A percentile compares a stretch with the other conserved stretches of the same genome.
phyloP scores from a whole-genome alignment of 805 yeast genomes.

The Kodamaea kaohsiungensis region DNA sequence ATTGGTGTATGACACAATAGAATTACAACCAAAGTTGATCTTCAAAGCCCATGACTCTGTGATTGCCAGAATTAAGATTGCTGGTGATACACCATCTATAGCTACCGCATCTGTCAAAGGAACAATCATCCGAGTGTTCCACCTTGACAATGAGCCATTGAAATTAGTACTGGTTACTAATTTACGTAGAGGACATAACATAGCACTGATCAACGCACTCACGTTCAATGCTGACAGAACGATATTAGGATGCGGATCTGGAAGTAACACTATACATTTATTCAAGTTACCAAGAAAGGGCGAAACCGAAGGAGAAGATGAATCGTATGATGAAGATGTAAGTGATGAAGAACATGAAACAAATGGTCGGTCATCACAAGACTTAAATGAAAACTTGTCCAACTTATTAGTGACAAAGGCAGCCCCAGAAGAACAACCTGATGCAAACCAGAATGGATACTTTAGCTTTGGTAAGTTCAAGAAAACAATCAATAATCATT shows the following conservation, averaged over 20 bases:
- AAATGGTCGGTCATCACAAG: conserved; percentile 32
- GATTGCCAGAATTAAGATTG: conserved; percentile 32
- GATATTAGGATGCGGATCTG: conserved; percentile 42
- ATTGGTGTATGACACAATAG: conserved; percentile 40
- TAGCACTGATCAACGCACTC: conserved; percentile 34
- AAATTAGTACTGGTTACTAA: conserved; percentile 30
- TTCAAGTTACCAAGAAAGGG: conserved; percentile 24
- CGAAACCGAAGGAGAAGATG: conserved; percentile 10
- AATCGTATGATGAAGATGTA: conserved; percentile 10
- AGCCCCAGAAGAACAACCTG: conserved; percentile 12
- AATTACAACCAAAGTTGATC: conserved; percentile 30
- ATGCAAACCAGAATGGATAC: conserved; percentile 9
- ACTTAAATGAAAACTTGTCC: conserved; percentile 44
- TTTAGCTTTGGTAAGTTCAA: conserved; percentile 21
- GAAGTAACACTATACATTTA: conserved; percentile 42
- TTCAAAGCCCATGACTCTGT: conserved; percentile 43
- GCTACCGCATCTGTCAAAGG: conserved; percentile 47
- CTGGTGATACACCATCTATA: conserved; percentile 27
- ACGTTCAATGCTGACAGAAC: conserved; percentile 35
- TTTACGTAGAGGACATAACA: conserved; percentile 43
- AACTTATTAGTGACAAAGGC: conserved; percentile 34
- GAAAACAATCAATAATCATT: conserved; percentile 33
- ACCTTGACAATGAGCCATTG: conserved; percentile 17
- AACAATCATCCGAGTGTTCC: conserved; percentile 41
- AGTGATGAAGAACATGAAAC: conserved; percentile 20